Percentiles rank a stretch among this genome's conserved stretches.
These are phyloP conservation scores for Fusarium illudens DNA, from an alignment of 2,329 filamentous ascomycete genomes.

Conservation along the genomic window DNA sequence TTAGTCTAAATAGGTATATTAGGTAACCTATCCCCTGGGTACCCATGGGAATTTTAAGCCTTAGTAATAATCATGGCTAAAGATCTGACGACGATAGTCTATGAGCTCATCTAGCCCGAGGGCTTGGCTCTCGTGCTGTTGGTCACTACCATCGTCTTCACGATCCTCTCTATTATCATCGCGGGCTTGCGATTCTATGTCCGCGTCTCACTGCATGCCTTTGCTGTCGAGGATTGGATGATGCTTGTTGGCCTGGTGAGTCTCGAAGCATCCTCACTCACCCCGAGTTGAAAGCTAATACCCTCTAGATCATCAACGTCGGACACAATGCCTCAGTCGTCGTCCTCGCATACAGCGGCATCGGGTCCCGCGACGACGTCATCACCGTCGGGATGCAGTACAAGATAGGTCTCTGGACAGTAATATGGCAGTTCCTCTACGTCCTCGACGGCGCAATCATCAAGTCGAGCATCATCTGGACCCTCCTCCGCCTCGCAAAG, in stretches of 20 bases:
- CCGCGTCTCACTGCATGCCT: background rate
- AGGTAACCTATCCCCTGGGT: too few relatives aligned
- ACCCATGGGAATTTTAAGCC: too few relatives aligned
- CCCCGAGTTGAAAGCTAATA: background rate
- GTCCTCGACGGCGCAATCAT: constrained; percentile 24
- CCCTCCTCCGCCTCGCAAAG: constrained; percentile 26
- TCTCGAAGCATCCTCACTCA: background rate
- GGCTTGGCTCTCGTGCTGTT: constrained; percentile 20
- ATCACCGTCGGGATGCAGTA: constrained; percentile 30
- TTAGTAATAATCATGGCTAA: constrained; percentile 26
- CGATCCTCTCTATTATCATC: constrained; percentile 13
- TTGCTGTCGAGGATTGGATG: background rate
- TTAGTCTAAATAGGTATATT: too few relatives aligned
- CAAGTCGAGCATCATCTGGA: constrained; percentile 30
- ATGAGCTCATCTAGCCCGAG: constrained; percentile 27
- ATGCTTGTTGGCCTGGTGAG: background rate
- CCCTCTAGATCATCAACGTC: constrained; percentile 22
- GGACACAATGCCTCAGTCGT: constrained; percentile 23
- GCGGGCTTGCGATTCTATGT: background rate
- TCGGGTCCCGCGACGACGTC: constrained; percentile 20
- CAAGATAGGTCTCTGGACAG: constrained; percentile 27
- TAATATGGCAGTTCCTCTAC: constrained; percentile 32
- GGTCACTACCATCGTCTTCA: constrained; percentile 20
- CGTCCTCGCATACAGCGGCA: constrained; percentile 14
- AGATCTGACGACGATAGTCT: constrained; percentile 23